These are phyloP conservation scores for Monilinia polystroma DNA, from an alignment of 2,329 filamentous ascomycete species.

Conservation along the genomic window DNA sequence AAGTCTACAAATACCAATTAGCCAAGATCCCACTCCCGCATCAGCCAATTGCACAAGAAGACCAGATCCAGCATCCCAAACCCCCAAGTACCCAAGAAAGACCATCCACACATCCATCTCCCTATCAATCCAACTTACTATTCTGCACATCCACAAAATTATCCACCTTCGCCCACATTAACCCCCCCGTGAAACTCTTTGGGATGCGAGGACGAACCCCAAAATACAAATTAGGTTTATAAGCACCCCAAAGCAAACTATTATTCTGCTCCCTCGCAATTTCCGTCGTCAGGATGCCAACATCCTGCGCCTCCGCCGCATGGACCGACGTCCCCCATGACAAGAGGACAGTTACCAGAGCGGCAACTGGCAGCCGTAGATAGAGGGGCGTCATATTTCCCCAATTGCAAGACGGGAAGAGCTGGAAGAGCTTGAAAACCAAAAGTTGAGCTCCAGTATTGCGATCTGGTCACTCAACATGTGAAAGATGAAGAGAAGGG, in stretches of 20 bases:
- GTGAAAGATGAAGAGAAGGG: conserved; percentile 9
- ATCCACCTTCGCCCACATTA: conserved; percentile 89
- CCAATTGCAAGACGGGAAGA: conserved; percentile 24
- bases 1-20: conserved; percentile 58
- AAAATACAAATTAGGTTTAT: conserved; percentile 92
- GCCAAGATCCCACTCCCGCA: conserved; percentile 1
- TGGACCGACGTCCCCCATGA: conserved; percentile 1
- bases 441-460: conserved; percentile 6
- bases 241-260: conserved; percentile 92
- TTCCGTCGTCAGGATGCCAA: conserved; percentile 40
- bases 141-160: conserved; percentile 71
- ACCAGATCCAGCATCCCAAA: background rate
- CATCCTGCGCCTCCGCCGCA: conserved; percentile 33
- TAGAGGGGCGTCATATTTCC: conserved; percentile 30
- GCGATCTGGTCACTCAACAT: conserved; percentile 31
- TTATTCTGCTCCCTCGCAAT: conserved; percentile 60
- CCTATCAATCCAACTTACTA: conserved; percentile 53
- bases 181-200: conserved; percentile 74
- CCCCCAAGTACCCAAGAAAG: background rate
- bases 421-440: too few species aligned
- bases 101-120: too few species aligned
- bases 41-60: too few species aligned
- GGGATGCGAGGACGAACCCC: conserved; percentile 80
- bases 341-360: conserved; percentile 27
- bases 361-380: conserved; percentile 26